A percentile compares a stretch with the other conserved stretches of the same genome.
These are phyloP conservation scores for Akanthomyces muscarius DNA, from an alignment of 2,329 filamentous ascomycete genomes.

Conservation along the genomic window DNA sequence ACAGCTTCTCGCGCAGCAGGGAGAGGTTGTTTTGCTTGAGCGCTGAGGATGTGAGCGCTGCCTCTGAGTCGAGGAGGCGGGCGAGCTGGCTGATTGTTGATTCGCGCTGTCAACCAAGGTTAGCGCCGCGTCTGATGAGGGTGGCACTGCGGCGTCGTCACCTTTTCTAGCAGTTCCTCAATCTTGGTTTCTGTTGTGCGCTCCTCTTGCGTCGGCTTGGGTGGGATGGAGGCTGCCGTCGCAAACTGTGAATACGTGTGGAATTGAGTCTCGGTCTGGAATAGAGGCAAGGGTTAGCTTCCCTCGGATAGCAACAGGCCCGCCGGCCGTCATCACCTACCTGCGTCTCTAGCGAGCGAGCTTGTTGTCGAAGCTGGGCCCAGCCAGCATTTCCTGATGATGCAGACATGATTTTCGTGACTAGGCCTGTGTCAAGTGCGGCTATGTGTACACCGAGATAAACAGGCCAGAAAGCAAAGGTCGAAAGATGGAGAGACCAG, in stretches of 20 bases:
- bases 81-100: slow-evolving; percentile 74
- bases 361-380: slow-evolving; percentile 92
- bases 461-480: not conserved
- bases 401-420: slow-evolving; percentile 42
- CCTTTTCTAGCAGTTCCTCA: slow-evolving; percentile 79
- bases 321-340: slow-evolving; percentile 45
- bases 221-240: slow-evolving; percentile 70
- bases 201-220: slow-evolving; percentile 83
- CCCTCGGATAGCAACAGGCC: not conserved
- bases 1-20: slow-evolving; percentile 84
- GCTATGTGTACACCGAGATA: not conserved
- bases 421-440: not conserved
- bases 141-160: slow-evolving; percentile 28
- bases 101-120: slow-evolving; percentile 61
- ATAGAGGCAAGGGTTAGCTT: not conserved
- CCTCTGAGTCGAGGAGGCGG: slow-evolving; percentile 89
- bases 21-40: slow-evolving; percentile 96
- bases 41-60: slow-evolving; percentile 78
- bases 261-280: slow-evolving; percentile 76
- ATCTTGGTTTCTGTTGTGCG: slow-evolving; percentile 73
- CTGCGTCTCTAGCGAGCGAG: slow-evolving; percentile 83
- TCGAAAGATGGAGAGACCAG: slow-evolving; percentile 5
- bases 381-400: slow-evolving; percentile 64
- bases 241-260: slow-evolving; percentile 90
- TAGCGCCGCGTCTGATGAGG: not conserved